A percentile compares a stretch with the other conserved stretches of the same genome.
Conservation (phyloP, 2,329 filamentous ascomycete genomes). For the Tolypocladium album region DNA sequence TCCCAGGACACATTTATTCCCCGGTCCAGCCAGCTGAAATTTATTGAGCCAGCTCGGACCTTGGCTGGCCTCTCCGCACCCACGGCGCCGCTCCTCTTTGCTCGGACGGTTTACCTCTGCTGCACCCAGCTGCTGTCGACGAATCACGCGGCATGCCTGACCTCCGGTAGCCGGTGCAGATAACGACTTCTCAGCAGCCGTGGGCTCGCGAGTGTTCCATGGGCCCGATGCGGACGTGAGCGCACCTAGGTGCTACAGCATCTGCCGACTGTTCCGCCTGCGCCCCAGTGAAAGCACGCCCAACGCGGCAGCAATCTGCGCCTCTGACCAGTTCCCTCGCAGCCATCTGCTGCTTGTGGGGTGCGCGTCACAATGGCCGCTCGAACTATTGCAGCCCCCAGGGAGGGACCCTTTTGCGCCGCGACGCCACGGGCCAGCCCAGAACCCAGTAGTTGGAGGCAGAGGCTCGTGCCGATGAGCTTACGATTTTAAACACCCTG, state of each 20-base stretch:
- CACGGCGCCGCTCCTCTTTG: not conserved
- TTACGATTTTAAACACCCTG: not conserved
- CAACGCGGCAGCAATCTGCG: not conserved
- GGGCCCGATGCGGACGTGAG: not conserved
- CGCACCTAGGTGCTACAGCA: not conserved
- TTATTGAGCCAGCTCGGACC: not conserved
- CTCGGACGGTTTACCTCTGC: not conserved
- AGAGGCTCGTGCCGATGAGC: not conserved
- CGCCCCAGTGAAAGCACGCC: not conserved
- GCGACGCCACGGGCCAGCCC: conserved; percentile 3
- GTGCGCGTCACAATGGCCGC: not conserved
- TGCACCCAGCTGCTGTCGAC: no score
- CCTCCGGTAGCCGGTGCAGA: not conserved
- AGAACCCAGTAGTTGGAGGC: not conserved
- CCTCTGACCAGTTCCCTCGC: conserved; percentile 1
- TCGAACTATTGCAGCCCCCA: not conserved
- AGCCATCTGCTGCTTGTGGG: not conserved
- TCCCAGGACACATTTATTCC: not conserved
- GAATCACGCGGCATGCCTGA: no score
- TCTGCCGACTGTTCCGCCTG: not conserved
- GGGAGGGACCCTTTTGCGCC: not conserved
- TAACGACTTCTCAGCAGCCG: not conserved
- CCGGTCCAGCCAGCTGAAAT: not conserved
- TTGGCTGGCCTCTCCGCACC: not conserved
- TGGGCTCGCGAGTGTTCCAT: not conserved